Evolutionary conservation across 2,329 filamentous ascomycete species (phyloP), one percentile per base, ranked within the genome.

Genomic region (Thermothelomyces thermophilus): DNA sequence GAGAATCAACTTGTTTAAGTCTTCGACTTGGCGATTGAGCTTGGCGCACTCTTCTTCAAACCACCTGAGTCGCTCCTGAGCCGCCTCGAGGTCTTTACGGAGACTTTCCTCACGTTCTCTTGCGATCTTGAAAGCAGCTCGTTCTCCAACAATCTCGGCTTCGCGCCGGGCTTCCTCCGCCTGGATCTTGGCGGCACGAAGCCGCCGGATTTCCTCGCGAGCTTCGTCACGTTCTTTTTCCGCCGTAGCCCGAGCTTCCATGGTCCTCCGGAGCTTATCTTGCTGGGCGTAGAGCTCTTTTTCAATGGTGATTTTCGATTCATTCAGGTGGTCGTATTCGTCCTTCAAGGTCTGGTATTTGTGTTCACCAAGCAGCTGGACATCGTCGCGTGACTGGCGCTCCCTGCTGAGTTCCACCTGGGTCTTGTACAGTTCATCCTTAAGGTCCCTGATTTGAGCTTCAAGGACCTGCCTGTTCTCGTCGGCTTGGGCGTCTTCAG

Each of bases 201-300:
- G 76, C 57, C 77, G 83, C 53, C 89, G 85, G 44, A 97, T 83
- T 63, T 97, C 91, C 31, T 80, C 77, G 51, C 95, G 88, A 37
- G 93, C 86, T 48, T 95, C 88, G 62, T 95, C 93, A 2, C 90
- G 86, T 62, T 95, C 89, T 57, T 85, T 82, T 64, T 98, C 91
- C 1, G 88, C 88, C 5, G 82, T 80, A 5, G 83, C 76, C 28
- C 88, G 82, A 41, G 87, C 85, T 66, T 95, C 90, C 58, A 86
- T 88, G 10, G 90, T 87, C 48, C 91, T 82, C 33, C 93, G 83
- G 40, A 96, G 78, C 10, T 87, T 86, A 63, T 98, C 91, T 66
- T 96, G 90, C 63, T 97, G 91, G 5, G 87, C 85, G 64, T 97
- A 97, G 66, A 98, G 84, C 68, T 97, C 91, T 67, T 96, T 97